These are phyloP conservation scores for Termitomyces sp. DNA, from an alignment of 768 basidiomycete genomes.

Conservation along the genomic window DNA sequence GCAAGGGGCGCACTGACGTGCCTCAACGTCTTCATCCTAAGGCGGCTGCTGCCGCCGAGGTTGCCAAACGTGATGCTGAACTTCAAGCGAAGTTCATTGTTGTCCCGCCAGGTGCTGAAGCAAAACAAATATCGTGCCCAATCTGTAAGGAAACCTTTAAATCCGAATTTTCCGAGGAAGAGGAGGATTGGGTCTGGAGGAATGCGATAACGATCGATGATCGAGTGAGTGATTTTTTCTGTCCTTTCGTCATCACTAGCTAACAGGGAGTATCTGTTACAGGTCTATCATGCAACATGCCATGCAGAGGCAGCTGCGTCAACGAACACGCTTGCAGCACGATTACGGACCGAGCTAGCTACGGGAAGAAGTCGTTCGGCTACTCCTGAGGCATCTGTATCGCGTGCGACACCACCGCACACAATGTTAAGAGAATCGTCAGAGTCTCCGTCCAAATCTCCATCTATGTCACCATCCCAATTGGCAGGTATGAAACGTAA, in stretches of 20 bases:
- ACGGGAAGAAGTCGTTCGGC: slow-evolving; percentile 68
- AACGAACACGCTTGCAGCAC: slow-evolving; percentile 59
- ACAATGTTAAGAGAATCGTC: slow-evolving; percentile 24
- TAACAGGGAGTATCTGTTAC: slow-evolving; percentile 2
- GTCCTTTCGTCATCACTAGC: not conserved
- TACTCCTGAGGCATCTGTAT: slow-evolving; percentile 58
- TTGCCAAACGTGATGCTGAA: slow-evolving; percentile 70
- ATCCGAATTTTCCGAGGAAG: slow-evolving; percentile 89
- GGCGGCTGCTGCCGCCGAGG: slow-evolving; percentile 54
- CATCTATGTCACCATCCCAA: slow-evolving; percentile 45
- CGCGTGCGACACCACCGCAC: slow-evolving; percentile 34
- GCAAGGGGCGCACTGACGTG: slow-evolving; percentile 60
- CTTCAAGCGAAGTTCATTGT: slow-evolving; percentile 76
- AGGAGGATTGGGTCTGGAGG: slow-evolving; percentile 98
- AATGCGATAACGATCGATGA: slow-evolving; percentile 86
- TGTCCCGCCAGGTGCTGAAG: slow-evolving; percentile 87
- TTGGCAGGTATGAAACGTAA: slow-evolving; percentile 70
- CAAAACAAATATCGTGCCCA: slow-evolving; percentile 79
- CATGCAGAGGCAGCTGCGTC: slow-evolving; percentile 74
- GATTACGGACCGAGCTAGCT: slow-evolving; percentile 56
- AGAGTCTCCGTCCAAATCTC: slow-evolving; percentile 27
- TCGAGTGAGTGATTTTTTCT: slow-evolving; percentile 48
- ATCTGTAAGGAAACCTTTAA: slow-evolving; percentile 94
- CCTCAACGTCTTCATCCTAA: slow-evolving; percentile 47
- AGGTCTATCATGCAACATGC: slow-evolving; percentile 96